Base-by-base conservation (phyloP, 2,329 filamentous ascomycete species). In the Davidsoniella virescens region DNA sequence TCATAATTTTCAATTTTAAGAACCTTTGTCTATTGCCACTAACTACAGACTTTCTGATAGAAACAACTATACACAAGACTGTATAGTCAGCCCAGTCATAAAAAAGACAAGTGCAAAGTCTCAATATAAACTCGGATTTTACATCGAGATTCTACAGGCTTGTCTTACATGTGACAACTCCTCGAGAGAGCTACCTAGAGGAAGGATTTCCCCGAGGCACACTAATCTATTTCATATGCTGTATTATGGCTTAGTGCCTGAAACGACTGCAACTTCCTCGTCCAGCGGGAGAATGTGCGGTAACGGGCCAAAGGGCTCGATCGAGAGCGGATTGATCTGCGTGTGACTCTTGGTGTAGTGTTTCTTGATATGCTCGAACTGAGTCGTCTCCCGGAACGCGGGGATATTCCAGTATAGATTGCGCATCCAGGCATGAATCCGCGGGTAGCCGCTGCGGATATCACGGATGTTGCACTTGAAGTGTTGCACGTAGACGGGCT, bases 331-430 rank as follows among this genome's bases (percentile, higher is more conserved):
- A 64, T 83, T 83, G 61, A 83, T 81, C 67, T 82, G 73, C 8
- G 70, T 70, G 59, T 79, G 75, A 56, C 72, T 78, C 58, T 71
- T 68, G 54, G 75, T 77, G 62, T 76, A 78, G 62, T 81, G 78
- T 63, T 70, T 82, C 76, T 94, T 95, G 69, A 96, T 96, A 67
- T 98, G 92, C 64, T 93, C 77, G 63, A 94, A 94, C 64, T 95
- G 76, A 18, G 88, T 94, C 54, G 87, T 92, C 47, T 84, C 76
- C 55, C 70, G 69, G 67, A 94, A 95, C 2, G 86, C 87, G 0
- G 78, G 70, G 20, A 78, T 63, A 57, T 82, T 81, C 87, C 87
- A 94, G 69, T 94, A 95, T 58, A 94, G 67, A 60, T 81, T 74
- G 50, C 84, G 73, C 67, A 94, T 65, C 87, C 88, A 95, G 53